A percentile compares a stretch with the other conserved stretches of the same genome.
Conservation (phyloP, 305 asterid species). For the Solanum hybrid region DNA sequence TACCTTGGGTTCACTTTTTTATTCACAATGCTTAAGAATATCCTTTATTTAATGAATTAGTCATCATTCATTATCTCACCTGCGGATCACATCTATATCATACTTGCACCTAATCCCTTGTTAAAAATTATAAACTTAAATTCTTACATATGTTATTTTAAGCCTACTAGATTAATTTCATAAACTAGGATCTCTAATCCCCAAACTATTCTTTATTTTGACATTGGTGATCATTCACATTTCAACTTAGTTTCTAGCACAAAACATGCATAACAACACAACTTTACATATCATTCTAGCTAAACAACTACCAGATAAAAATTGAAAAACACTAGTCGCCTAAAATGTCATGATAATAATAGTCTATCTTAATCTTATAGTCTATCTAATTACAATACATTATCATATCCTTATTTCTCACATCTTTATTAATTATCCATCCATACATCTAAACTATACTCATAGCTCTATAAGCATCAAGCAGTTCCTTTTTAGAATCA, state of each 20-base stretch:
- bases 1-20: background rate
- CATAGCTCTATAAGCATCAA: background rate
- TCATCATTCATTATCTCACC: background rate
- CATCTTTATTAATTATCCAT: background rate
- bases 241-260: background rate
- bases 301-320: background rate
- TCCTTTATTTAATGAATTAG: no score
- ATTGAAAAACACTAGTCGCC: background rate
- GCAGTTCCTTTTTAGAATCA: background rate
- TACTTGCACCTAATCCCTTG: background rate
- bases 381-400: background rate
- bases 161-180: background rate
- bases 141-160: no score
- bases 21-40: background rate
- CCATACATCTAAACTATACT: background rate
- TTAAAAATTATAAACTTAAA: no score
- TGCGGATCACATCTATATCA: background rate
- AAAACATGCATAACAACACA: background rate
- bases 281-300: background rate
- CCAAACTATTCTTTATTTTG: background rate
- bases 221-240: background rate
- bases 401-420: background rate
- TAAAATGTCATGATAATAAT: background rate
- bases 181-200: background rate
- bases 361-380: background rate